A percentile compares a stretch with the other conserved stretches of the same genome.
phyloP scores from a whole-genome alignment of 139 green algal species.

The Edaphochlamys debaryana region DNA sequence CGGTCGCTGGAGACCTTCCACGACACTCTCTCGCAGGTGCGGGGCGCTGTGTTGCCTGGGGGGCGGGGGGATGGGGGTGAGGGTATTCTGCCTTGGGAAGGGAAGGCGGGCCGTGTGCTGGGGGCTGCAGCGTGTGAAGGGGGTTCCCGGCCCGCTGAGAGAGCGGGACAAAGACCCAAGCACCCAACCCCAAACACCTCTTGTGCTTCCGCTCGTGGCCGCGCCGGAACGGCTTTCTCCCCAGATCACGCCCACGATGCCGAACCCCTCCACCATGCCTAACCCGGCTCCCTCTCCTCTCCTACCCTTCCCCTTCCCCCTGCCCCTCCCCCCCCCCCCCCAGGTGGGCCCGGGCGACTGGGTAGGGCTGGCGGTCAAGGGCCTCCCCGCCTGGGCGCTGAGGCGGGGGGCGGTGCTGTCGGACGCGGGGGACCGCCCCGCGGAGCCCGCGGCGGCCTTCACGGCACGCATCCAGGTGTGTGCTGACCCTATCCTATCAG shows the following conservation, averaged over 20 bases:
- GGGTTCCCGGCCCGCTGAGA: background rate
- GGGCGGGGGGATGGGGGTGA: too few species aligned
- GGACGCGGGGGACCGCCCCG: too few species aligned
- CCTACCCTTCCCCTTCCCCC: too few species aligned
- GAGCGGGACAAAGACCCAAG: too few species aligned
- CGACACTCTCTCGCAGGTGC: background rate
- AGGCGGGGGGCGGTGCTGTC: constrained; percentile 71
- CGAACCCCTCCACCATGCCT: background rate
- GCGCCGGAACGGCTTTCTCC: too few species aligned
- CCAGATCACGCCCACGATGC: background rate
- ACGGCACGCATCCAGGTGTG: too few species aligned
- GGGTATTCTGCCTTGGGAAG: too few species aligned
- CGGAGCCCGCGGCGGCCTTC: too few species aligned
- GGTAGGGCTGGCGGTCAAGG: constrained; percentile 86
- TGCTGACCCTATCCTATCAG: too few species aligned
- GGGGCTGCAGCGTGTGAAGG: background rate
- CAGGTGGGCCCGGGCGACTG: constrained; percentile 81
- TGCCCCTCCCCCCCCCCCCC: too few species aligned
- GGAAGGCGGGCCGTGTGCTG: background rate
- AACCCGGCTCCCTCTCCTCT: constrained; percentile 63
- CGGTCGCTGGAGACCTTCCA: constrained; percentile 14
- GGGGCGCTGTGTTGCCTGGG: background rate
- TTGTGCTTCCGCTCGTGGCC: too few species aligned
- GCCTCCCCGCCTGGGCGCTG: constrained; percentile 65
- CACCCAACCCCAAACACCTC: background rate